Evolutionary conservation across 2,329 filamentous ascomycete species (phyloP).

Genomic region (Penicillium sp.): DNA sequence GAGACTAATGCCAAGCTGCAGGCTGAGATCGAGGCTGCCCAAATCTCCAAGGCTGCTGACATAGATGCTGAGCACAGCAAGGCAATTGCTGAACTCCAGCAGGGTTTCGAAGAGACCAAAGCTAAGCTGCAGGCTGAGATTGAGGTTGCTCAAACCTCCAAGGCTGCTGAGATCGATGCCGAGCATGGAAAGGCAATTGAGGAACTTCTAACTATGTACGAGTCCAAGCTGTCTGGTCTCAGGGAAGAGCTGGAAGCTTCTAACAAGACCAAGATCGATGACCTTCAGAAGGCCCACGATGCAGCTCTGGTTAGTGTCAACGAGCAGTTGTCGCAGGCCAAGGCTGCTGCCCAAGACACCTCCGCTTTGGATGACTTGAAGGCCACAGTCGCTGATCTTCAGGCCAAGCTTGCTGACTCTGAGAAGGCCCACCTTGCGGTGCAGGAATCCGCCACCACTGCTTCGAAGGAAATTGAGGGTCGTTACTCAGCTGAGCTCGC

Average conservation of each 20-base stretch:
- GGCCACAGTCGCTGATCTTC: slow-evolving; percentile 51
- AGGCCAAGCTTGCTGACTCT: slow-evolving; percentile 62
- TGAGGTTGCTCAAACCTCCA: slow-evolving; percentile 35
- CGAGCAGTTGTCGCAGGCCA: slow-evolving; percentile 37
- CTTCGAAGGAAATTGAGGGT: slow-evolving; percentile 23
- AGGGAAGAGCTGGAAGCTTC: slow-evolving; percentile 37
- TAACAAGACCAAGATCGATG: slow-evolving; percentile 36
- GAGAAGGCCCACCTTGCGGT: slow-evolving; percentile 41
- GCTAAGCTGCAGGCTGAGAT: slow-evolving; percentile 38
- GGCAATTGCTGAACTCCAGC: slow-evolving; percentile 34
- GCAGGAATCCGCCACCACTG: slow-evolving; percentile 41
- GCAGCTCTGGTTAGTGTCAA: slow-evolving; percentile 31
- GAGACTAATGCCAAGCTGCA: slow-evolving; percentile 24
- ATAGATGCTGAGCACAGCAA: slow-evolving; percentile 27
- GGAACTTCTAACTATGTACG: slow-evolving; percentile 40
- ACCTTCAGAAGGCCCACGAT: slow-evolving; percentile 39
- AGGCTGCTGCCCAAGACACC: slow-evolving; percentile 37
- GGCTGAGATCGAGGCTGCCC: slow-evolving; percentile 17
- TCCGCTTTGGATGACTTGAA: slow-evolving; percentile 40
- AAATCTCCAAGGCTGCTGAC: slow-evolving; percentile 12
- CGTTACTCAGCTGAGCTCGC: slow-evolving; percentile 48
- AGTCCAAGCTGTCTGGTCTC: slow-evolving; percentile 39
- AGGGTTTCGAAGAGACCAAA: slow-evolving; percentile 35
- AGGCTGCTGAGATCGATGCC: slow-evolving; percentile 36
- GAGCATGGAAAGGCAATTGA: slow-evolving; percentile 33